Base-by-base conservation (phyloP, 1,284 basidiomycete genomes). In the Fomitopsis betulina region DNA sequence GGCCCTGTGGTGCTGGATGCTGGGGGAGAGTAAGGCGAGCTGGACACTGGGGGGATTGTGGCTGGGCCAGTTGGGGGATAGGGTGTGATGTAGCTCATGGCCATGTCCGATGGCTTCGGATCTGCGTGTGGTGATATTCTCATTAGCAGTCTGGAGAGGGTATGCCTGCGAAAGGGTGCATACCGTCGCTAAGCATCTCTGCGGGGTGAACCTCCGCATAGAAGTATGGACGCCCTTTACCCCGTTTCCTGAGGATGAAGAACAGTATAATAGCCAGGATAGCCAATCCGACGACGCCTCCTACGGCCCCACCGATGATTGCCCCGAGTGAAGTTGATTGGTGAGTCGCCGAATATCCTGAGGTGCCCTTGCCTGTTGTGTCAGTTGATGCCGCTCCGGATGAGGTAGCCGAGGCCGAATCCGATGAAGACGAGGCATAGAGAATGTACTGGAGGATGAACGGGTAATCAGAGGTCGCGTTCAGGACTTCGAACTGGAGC, bases 361-460 rank as follows among this genome's bases (percentile, higher is more conserved):
- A 4, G 27, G 5, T 30, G 27, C 27, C 27, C 8, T 30, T 30
- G 27, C 27, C 27, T 30, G 27, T 8, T 30, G 27, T 30, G 8
- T 30, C 27, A 8, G 27, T 30, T 30, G 27, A 8, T 30, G 8
- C 27, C 5, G 50, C 17, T 12, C 19, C 30, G 13, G 5, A 12
- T 33, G 47, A 17, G 10, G 58, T n/a, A 17, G 51, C 40, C 15
- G 55, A 51, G 2, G 42, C 38, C 47, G 17, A 21, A 8, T 45
- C 30, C 19, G 57, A 40, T 3, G 57, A 51, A 6, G 52, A 23
- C 19, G 63, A 58, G 15, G 53, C 42, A 38, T 58, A 58, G 13
- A 58, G 17, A 25, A 64, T 32, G 47, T 60, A 66, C 32, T 64
- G 62, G 45, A 65, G 55, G 25, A 61, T 35, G 45, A 39, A 66